phyloP scores from a whole-genome alignment of 2,329 filamentous ascomycete genomes.

The Penicillium sp. region DNA sequence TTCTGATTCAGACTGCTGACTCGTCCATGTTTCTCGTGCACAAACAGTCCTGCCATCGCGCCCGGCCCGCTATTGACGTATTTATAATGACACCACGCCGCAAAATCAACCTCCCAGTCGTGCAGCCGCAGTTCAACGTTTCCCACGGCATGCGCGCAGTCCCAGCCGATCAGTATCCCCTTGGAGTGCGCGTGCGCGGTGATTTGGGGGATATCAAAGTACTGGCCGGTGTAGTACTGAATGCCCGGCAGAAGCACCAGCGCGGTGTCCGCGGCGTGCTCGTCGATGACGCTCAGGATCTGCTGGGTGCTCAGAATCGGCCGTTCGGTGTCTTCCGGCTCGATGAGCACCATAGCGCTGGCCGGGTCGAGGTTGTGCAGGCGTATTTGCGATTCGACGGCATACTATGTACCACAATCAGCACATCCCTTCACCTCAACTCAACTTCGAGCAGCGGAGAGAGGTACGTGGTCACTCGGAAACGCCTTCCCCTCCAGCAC shows the following conservation, averaged over 20 bases:
- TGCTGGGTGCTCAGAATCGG: conserved; percentile 66
- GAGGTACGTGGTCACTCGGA: conserved; percentile 70
- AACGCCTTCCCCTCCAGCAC: conserved; percentile 89
- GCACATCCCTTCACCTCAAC: background rate
- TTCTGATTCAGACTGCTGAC: conserved; percentile 27
- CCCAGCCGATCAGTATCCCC: conserved; percentile 77
- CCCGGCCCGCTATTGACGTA: conserved; percentile 86
- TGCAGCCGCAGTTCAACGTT: conserved; percentile 77
- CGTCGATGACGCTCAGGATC: conserved; percentile 69
- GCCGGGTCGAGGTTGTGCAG: conserved; percentile 65
- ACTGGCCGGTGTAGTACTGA: conserved; percentile 88
- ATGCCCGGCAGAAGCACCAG: conserved; percentile 79
- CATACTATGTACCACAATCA: conserved; percentile 57
- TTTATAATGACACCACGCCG: conserved; percentile 92
- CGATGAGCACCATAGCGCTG: conserved; percentile 69
- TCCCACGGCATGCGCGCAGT: conserved; percentile 79
- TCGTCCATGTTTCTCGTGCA: conserved; percentile 68
- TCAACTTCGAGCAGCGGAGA: background rate
- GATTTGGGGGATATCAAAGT: conserved; percentile 77
- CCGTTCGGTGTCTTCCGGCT: conserved; percentile 52
- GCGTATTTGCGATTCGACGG: conserved; percentile 73
- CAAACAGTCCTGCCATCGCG: conserved; percentile 73
- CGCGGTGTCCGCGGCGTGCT: conserved; percentile 68
- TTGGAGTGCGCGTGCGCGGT: conserved; percentile 69
- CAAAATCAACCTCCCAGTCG: conserved; percentile 89